Conservation (phyloP, 2,329 filamentous ascomycete genomes). For the Xylariaceae sp. region DNA sequence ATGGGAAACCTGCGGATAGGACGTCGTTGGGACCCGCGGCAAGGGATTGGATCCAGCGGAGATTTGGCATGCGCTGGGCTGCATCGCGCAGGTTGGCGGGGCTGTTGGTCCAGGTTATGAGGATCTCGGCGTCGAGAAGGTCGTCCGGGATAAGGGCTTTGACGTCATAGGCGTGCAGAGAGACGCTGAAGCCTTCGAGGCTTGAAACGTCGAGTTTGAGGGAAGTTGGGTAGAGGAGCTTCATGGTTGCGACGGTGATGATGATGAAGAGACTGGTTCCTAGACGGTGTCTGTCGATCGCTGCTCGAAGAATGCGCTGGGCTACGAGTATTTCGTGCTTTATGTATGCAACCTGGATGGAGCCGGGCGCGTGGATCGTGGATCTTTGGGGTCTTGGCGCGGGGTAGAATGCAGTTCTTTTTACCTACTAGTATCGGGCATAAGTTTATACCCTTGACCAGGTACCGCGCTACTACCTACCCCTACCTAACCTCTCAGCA, state of each 20-base stretch:
- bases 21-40: slow-evolving; percentile 63
- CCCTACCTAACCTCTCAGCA: too few relatives aligned
- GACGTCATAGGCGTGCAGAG: slow-evolving; percentile 56
- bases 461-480: too few relatives aligned
- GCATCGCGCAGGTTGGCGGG: slow-evolving; percentile 55
- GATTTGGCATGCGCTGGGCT: slow-evolving; percentile 47
- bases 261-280: neutral
- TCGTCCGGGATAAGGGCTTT: slow-evolving; percentile 51
- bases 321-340: too few relatives aligned
- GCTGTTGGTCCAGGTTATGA: slow-evolving; percentile 59
- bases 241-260: slow-evolving; percentile 38
- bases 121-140: slow-evolving; percentile 53
- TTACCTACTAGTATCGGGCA: too few relatives aligned
- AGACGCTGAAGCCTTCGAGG: slow-evolving; percentile 54
- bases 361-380: neutral
- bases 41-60: slow-evolving; percentile 62
- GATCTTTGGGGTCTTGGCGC: neutral
- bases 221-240: slow-evolving; percentile 63
- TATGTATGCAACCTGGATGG: too few relatives aligned
- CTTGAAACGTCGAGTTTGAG: slow-evolving; percentile 50
- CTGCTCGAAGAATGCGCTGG: neutral
- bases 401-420: neutral
- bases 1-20: slow-evolving; percentile 52
- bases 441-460: too few relatives aligned
- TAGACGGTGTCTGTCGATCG: neutral